Evolutionary conservation across 2,329 filamentous ascomycete genomes (phyloP), one percentile per base, ranked within the genome.

Genomic region (Penicillium capsulatum): DNA sequence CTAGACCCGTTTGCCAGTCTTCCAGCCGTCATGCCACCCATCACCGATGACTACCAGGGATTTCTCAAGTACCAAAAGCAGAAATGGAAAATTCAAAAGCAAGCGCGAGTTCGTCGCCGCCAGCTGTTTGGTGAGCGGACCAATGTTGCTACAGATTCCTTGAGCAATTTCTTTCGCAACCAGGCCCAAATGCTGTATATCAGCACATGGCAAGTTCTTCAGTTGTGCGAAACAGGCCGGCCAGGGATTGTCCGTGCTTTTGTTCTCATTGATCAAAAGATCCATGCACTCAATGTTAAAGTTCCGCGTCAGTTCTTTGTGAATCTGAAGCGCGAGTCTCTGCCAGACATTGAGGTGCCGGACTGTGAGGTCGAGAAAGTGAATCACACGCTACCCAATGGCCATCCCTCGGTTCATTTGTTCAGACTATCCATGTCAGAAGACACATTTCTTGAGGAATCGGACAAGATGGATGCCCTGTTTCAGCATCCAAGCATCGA

Each of bases 61-160:
- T 98, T 94, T 72, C 65, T 99, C 37, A 77, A 84, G 58, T 97
- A 97, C 58, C 92, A 98, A 62, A 99, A 99, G 67, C 81, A 90
- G 69, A 98, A 98, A 66, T 99, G 92, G 92, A 96, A 91, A 70
- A 84, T 97, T 26, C 92, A 99, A 62, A 94, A 89, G 59, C 85
- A 94, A 61, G 89, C 91, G 22, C 81, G 92, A 15, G 76, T 83
- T 44, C 82, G 91, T 30, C 78, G 94, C 48, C 80, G 91, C 34
- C 92, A 98, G 61, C 73, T 98, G 1, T 98, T 98, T 56, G 92
- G 92, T 44, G 91, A 98, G 56, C 83, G 84, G 41, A 78, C 82
- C 8, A 73, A 73, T 34, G 71, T 77, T 53, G 69, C 75, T 10
- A 72, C 74, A 2, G 79, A 83, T 58, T 74, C 75, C 0, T 73